Evolutionary conservation across 2,329 filamentous ascomycete genomes (phyloP), one percentile per base, ranked within the genome.

Genomic region (Alternaria infectoria): DNA sequence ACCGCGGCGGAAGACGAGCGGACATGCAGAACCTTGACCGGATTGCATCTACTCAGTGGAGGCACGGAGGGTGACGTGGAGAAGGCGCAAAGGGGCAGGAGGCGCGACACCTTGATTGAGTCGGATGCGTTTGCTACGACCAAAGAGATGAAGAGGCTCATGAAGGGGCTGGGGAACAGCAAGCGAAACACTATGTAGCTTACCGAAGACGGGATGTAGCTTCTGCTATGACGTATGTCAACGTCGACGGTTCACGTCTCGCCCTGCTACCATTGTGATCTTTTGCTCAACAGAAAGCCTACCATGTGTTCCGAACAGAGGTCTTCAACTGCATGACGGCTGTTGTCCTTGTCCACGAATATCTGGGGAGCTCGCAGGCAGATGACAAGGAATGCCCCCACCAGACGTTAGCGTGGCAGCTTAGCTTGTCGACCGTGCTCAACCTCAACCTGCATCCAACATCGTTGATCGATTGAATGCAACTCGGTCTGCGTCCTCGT

Each of bases 401-500:
- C 63, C 61, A 61, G 58, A 64, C 59, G 57, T 50, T 64, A 61
- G 62, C 55, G 65, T 61, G 47, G 40, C 65, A 66, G 62, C 63
- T 65, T 54, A 54, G 52, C 46, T 54, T 55, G 61, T 45, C 63
- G 67, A 56, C 57, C 59, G 50, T 58, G 55, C 59, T 57, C 59
- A 57, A 63, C 61, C 65, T 70, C 64, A 63, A 64, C 69, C 68
- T 72, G 68, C 66, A 68, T 61, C 61, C 68, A 65, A 66, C 57
- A 40, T 54, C n/a, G 36, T 40, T 40, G 36, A 40, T 40, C 54
- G 58, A 57, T 81, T 82, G 82, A 74, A 86, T 86, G 85, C 83
- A 64, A 61, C 54, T 88, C 76, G 86, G 86, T 75, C 77, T 88
- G 71, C 83, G 86, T 75, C 87, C 86, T 77, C 84, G 83, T 78